phyloP scores from a whole-genome alignment of 1,284 basidiomycete species.

The Heterobasidion occidentale region DNA sequence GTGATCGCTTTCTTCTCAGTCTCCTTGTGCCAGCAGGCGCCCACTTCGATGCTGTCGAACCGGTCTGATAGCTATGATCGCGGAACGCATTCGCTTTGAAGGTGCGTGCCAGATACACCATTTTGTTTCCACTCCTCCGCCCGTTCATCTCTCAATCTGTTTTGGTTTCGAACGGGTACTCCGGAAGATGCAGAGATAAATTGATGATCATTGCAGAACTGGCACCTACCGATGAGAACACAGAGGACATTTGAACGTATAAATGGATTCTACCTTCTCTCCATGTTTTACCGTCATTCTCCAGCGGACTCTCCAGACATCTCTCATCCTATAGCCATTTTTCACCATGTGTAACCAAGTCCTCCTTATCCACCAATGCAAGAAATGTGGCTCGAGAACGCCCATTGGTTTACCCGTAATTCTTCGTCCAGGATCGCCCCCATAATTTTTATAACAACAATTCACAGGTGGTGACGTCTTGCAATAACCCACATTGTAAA shows the following conservation, averaged over 20 bases:
- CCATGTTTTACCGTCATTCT: background rate
- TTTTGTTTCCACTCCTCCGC: background rate
- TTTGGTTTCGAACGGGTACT: background rate
- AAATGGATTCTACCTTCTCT: background rate
- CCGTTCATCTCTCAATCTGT: background rate
- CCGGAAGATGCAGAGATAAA: background rate
- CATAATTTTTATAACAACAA: too few relatives aligned
- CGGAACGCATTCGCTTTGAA: background rate
- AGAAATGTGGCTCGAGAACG: background rate
- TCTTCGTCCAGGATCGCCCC: too few relatives aligned
- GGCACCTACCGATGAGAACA: background rate
- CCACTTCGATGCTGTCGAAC: background rate
- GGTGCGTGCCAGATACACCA: background rate
- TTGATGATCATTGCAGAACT: background rate
- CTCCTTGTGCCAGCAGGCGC: background rate
- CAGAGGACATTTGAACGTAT: background rate
- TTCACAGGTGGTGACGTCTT: too few relatives aligned
- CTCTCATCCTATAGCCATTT: background rate
- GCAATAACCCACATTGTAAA: background rate
- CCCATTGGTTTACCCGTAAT: too few relatives aligned
- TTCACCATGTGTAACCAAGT: background rate
- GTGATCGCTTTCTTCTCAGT: background rate
- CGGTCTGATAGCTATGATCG: background rate
- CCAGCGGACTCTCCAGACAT: background rate
- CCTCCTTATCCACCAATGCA: background rate